Base-by-base conservation (phyloP, 2,329 filamentous ascomycete genomes). In the Coccinonectria pachysandricola region DNA sequence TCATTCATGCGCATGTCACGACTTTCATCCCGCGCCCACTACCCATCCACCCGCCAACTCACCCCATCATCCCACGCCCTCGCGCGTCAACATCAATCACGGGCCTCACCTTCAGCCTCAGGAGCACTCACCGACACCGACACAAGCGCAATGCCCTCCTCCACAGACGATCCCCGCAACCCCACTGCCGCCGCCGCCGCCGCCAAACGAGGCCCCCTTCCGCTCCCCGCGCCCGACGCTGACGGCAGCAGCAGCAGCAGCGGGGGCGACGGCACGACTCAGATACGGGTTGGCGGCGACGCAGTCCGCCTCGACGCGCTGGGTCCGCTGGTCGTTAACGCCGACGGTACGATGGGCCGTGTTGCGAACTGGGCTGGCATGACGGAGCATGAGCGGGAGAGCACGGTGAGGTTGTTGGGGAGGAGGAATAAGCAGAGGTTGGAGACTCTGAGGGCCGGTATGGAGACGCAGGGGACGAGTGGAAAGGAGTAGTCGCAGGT, bases 311-410 rank as follows among this genome's bases (percentile, higher is more conserved):
- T 86, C 7, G 77, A 83, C 45, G 65, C 72, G 34, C 58, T 86
- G 13, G 80, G 81, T 0, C 81, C 81, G 2, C 62, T 86, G 42
- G 79, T 87, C 2, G 74, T 86, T 28, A 80, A 84, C 50, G 59
- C 63, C 34, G 77, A 87, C 51, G 81, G 81, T 12, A 75, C 75
- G 7, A 52, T 85, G 40, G 75, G 74, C 30, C 67, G 79, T 17
- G 80, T 87, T 42, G 56, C 65, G 18, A 86, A 87, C 51, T 87
- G 80, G 80, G 62, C 58, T 7, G 59, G 75, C 37, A 84, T 86
- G 80, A 68, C 69, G 3, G 71, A 73, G 14, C 63, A 73, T 6
- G 80, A 86, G 61, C 65, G 62, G 49, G 55, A 69, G 48, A 80
- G 74, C 44, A 82, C 79, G 19, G 38, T 85, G 48, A 62, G 74